phyloP scores from a whole-genome alignment of 192 early-diverging fungal genomes.

The Rhizoclosmatium globosum region DNA sequence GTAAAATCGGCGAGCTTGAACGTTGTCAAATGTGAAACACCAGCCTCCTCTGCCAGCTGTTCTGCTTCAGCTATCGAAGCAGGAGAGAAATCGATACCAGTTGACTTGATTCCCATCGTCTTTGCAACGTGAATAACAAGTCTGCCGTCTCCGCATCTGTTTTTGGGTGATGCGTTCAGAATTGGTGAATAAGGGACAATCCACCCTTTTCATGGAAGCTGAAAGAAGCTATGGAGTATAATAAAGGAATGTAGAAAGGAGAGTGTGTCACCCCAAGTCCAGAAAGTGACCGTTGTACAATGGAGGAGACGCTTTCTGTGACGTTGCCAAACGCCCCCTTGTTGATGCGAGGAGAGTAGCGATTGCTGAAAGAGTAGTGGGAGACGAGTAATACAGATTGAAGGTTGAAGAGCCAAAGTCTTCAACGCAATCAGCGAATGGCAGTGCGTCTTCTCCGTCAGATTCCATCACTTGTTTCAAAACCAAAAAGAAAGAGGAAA shows the following conservation, averaged over 20 bases:
- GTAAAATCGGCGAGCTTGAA: slow-evolving; percentile 19
- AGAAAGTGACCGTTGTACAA: background rate
- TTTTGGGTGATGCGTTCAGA: background rate
- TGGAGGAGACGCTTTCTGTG: background rate
- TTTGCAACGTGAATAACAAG: slow-evolving; percentile 15
- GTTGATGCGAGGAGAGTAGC: background rate
- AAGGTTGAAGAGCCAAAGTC: slow-evolving; percentile 16
- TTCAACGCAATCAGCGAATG: slow-evolving; percentile 9
- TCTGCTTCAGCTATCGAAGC: slow-evolving; percentile 9
- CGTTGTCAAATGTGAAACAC: slow-evolving; percentile 12
- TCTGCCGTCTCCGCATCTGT: slow-evolving; percentile 21
- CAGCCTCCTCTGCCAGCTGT: background rate
- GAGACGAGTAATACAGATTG: slow-evolving; percentile 24
- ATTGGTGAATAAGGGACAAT: background rate
- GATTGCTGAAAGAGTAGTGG: slow-evolving; percentile 6
- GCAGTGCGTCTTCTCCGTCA: slow-evolving; percentile 5
- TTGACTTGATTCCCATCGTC: background rate
- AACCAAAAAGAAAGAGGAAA: slow-evolving; percentile 7
- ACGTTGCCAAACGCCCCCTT: background rate
- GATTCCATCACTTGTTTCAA: background rate
- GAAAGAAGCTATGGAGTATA: too few species aligned
- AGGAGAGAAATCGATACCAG: slow-evolving; percentile 19
- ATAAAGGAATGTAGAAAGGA: slow-evolving; percentile 1
- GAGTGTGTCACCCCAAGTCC: slow-evolving; percentile 22
- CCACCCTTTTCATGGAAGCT: background rate